Percentiles rank a stretch among this genome's conserved stretches.
These are phyloP conservation scores for Microbotryum saponariae DNA, from an alignment of 1,284 basidiomycete species.

Conservation along the genomic window DNA sequence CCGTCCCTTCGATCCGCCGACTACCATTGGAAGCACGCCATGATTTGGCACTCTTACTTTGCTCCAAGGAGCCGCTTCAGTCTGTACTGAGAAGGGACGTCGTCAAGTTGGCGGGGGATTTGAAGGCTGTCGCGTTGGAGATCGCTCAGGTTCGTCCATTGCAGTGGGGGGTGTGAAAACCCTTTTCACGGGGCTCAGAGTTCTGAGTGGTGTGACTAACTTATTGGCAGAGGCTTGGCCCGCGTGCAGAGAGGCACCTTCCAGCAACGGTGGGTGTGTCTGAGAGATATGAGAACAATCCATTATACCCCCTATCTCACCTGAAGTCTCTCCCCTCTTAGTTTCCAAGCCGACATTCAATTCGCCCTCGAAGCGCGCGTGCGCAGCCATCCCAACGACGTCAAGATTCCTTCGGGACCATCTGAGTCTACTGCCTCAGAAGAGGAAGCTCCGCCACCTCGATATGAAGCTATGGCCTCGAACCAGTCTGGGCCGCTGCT, in stretches of 20 bases:
- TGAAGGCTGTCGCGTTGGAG: constrained; percentile 23
- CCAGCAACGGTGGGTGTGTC: constrained; percentile 50
- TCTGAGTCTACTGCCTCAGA: no score
- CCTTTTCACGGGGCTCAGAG: constrained; percentile 32
- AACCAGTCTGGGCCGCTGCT: constrained; percentile 15
- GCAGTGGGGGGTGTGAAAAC: background rate
- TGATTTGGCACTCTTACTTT: constrained; percentile 69
- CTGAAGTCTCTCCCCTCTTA: no score
- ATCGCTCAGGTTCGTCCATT: constrained; percentile 17
- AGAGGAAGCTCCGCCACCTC: no score
- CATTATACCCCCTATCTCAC: no score
- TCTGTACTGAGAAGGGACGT: constrained; percentile 19
- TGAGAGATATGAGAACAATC: no score
- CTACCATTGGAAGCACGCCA: constrained; percentile 59
- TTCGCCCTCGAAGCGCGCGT: constrained; percentile 60
- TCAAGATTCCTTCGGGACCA: background rate
- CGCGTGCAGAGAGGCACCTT: constrained; percentile 72
- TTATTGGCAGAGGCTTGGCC: constrained; percentile 50
- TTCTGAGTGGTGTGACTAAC: constrained; percentile 34
- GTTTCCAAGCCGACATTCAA: constrained; percentile 60
- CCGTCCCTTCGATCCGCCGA: constrained; percentile 57
- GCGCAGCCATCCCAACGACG: constrained; percentile 9
- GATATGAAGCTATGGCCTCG: background rate
- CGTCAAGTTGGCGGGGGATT: constrained; percentile 7
- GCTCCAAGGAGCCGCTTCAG: constrained; percentile 49